Evolutionary conservation across 306 rosid species (phyloP), one percentile per base, ranked within the genome.

Genomic region (Herpetospermum pedunculosum): DNA sequence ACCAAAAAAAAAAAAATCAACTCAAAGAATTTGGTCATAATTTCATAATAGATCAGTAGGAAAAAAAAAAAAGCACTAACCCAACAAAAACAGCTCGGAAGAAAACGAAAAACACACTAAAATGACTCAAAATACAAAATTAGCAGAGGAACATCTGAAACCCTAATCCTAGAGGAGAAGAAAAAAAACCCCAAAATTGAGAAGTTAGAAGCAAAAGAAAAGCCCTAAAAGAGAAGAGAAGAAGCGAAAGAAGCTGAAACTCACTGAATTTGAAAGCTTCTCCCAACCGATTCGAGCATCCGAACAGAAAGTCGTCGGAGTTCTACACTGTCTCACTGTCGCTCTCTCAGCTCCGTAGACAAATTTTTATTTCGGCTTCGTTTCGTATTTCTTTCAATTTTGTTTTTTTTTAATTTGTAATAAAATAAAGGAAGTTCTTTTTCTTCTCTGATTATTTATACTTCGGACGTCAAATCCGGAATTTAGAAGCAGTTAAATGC

Each of bases 381-480:
- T 23, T 46, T 74, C 48, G 46, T 34, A 67, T 67, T 41, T 6
- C 13, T 52, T n/a, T 32, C 23, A 46, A 54, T 11, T 46, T 32
- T 26, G 29, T 71, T 34, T 6, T 43, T 70, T 35, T 49, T 28
- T 30, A 14, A 29, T 59, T 58, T 62, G 38, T 23, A 68, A 43
- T 73, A 69, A 75, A 73, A 46, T 77, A 40, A 50, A 37, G 19
- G 18, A 50, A 60, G 78, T 81, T n/a, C n/a, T n/a, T n/a, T 38
- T 75, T 63, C 76, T 84, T 70, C 74, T 40, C 6, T 72, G 68
- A 75, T 67, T 34, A 77, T 68, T 72, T 74, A 76, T 74, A 41
- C 35, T 53, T 79, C 96, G 98, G 96, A 89, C 83, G 84, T 89
- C 82, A 93, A 93, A 81, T 62, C 77, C 92, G 89, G 98, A 92